A percentile compares a stretch with the other conserved stretches of the same genome.
These are phyloP conservation scores for Fusarium concolor DNA, from an alignment of 2,329 filamentous ascomycete genomes.

Conservation along the genomic window DNA sequence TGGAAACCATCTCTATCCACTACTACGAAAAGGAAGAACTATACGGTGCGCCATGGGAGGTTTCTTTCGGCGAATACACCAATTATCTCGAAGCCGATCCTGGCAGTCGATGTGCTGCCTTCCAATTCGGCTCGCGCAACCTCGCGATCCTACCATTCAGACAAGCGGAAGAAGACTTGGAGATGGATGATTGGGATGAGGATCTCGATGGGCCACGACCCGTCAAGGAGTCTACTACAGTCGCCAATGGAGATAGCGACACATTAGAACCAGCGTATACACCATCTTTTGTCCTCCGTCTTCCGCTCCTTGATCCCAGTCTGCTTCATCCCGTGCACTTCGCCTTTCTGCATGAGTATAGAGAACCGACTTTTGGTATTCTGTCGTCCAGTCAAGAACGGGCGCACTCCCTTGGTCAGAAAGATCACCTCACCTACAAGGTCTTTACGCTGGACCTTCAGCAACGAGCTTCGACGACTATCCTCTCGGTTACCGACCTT, in stretches of 20 bases:
- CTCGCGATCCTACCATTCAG: constrained; percentile 95
- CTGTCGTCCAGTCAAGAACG: constrained; percentile 80
- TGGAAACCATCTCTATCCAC: constrained; percentile 93
- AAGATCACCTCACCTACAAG: constrained; percentile 88
- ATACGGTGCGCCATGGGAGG: constrained; percentile 83
- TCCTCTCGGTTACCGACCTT: constrained; percentile 85
- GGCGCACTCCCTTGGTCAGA: constrained; percentile 83
- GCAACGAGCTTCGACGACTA: constrained; percentile 90
- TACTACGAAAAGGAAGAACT: constrained; percentile 97
- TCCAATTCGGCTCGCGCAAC: constrained; percentile 90
- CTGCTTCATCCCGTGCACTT: constrained; percentile 91
- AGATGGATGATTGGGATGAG: constrained; percentile 91
- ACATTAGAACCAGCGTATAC: constrained; percentile 76
- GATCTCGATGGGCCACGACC: constrained; percentile 78
- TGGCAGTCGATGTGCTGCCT: constrained; percentile 89
- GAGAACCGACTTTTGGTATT: constrained; percentile 96
- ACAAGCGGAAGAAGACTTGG: constrained; percentile 85
- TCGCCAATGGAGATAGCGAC: constrained; percentile 52
- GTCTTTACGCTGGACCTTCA: constrained; percentile 96
- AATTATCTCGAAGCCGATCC: constrained; percentile 91
- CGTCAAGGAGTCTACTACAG: constrained; percentile 56
- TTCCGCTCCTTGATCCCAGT: constrained; percentile 87
- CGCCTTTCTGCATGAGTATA: constrained; percentile 94
- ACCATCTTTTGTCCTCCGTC: constrained; percentile 90
- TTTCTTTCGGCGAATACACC: constrained; percentile 78